Percentiles rank a stretch among this genome's conserved stretches.
These are phyloP conservation scores for Pseudogymnoascus sp. DNA, from an alignment of 2,329 filamentous ascomycete species.

Conservation along the genomic window DNA sequence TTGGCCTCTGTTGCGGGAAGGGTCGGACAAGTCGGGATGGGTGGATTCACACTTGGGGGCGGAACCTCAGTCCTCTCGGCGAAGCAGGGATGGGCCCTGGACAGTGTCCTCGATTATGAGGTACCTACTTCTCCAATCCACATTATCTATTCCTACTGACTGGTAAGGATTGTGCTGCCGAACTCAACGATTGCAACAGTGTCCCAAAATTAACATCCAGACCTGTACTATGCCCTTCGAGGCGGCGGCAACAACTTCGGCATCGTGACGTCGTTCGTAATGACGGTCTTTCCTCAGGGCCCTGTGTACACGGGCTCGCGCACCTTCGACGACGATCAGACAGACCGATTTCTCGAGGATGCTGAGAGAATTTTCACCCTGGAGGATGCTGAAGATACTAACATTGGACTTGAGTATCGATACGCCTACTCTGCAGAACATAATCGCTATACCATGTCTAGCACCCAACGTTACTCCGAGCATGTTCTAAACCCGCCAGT, in stretches of 20 bases:
- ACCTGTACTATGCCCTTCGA: constrained; percentile 29
- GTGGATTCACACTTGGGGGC: constrained; percentile 16
- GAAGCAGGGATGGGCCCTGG: constrained; percentile 20
- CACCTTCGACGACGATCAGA: constrained; percentile 1
- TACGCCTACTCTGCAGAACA: constrained; percentile 14
- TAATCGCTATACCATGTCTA: constrained; percentile 14
- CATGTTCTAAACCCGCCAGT: constrained; percentile 6
- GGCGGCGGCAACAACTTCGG: constrained; percentile 27
- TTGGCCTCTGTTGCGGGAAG: constrained; percentile 14
- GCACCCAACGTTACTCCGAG: constrained; percentile 17
- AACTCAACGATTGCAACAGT: constrained; percentile 17
- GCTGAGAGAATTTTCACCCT: constrained; percentile 15
- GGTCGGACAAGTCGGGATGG: constrained; percentile 13
- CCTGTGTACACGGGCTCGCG: not conserved
- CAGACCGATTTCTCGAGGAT: constrained; percentile 8
- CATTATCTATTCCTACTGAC: not conserved
- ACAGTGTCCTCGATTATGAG: constrained; percentile 20
- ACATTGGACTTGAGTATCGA: constrained; percentile 18
- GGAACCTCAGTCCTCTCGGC: constrained; percentile 29
- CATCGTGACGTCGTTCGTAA: constrained; percentile 24
- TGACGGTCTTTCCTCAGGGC: constrained; percentile 29
- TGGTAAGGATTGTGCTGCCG: constrained; percentile 8
- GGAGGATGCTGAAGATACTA: constrained; percentile 12
- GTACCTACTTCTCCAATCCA: not conserved
- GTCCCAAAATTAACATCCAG: constrained; percentile 22